Conservation (phyloP, 139 green algal species). For the Picochlorum sp. region DNA sequence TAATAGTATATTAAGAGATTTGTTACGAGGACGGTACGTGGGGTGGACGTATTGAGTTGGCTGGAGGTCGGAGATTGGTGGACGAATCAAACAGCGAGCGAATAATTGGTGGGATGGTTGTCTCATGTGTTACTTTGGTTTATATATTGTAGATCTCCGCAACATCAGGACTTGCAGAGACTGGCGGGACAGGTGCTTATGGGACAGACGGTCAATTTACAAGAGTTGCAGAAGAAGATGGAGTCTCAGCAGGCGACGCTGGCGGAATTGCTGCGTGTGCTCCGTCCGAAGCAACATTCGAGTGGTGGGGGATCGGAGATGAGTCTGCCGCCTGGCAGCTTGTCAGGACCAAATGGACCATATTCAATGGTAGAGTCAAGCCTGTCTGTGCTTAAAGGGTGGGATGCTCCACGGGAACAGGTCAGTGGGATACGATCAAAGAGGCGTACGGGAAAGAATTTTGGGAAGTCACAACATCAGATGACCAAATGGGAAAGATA, state of each 20-base stretch:
- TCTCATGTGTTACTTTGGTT: not conserved
- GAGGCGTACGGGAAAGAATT: too few species aligned
- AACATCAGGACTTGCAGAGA: conserved; percentile 27
- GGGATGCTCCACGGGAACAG: conserved; percentile 7
- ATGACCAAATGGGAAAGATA: conserved; percentile 21
- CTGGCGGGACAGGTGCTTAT: conserved; percentile 26
- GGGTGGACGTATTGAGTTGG: not conserved
- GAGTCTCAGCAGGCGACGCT: conserved; percentile 29
- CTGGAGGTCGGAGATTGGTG: too few species aligned
- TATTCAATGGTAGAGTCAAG: conserved; percentile 8
- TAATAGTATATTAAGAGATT: conserved; percentile 29
- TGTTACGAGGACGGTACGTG: conserved; percentile 22
- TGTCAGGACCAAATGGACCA: not conserved
- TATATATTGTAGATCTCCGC: conserved; percentile 18
- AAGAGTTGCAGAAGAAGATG: conserved; percentile 27
- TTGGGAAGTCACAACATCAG: not conserved
- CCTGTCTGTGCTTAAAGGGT: conserved; percentile 16
- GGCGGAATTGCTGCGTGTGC: conserved; percentile 22
- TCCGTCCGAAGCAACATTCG: not conserved
- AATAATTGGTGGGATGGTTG: not conserved
- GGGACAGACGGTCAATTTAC: conserved; percentile 16
- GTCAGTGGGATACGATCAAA: not conserved
- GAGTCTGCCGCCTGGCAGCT: not conserved
- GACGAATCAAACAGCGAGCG: too few species aligned
- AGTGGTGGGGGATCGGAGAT: not conserved